Base-by-base conservation (phyloP, 2,329 filamentous ascomycete genomes). In the Paecilomyces formosus region DNA sequence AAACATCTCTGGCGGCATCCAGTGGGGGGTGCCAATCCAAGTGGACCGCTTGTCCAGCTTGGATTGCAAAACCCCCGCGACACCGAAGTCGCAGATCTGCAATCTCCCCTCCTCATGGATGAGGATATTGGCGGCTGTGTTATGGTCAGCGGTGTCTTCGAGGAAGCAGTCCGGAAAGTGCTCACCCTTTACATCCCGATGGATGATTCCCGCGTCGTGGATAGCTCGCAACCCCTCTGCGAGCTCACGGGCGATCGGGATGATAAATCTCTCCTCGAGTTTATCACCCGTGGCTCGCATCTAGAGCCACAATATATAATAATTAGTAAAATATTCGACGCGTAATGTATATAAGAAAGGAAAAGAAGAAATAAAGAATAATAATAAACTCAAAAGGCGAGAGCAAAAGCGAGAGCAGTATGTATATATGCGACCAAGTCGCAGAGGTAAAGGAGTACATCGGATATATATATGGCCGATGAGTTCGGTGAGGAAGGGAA, bases 51-150 rank as follows among this genome's bases (percentile, higher is more conserved):
- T 88, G 58, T 83, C 81, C 57, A 79, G 75, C 58, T 83, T 79
- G 3, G 79, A 82, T 62, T 87, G 82, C 9, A 87, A 75, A 8
- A 85, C 75, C n/a, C 82, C 84, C 35, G 85, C 83, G 26, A 88
- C 83, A 61, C 85, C 85, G 65, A 88, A 88, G 64, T 88, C 85
- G 66, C 85, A 86, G 31, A 88, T 78, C 63, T 87, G 81, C 2
- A 88, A 74, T 33, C 80, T 76, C 6, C 85, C 85, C 63, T 85
- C 81, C 71, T 88, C 85, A 33, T 83, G 81, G 52, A 88, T 82
- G 57, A 87, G 76, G 15, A 88, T 78, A 63, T 88, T 88, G 57
- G 83, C 84, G 67, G 81, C 82, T 82, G 58, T 28, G n/a, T 21
- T 8, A 8, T 9, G 3, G n/a, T 45, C n/a, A 45, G 39, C 39